These are phyloP conservation scores for Trametes maxima DNA, from an alignment of 768 basidiomycete genomes.

Conservation along the genomic window DNA sequence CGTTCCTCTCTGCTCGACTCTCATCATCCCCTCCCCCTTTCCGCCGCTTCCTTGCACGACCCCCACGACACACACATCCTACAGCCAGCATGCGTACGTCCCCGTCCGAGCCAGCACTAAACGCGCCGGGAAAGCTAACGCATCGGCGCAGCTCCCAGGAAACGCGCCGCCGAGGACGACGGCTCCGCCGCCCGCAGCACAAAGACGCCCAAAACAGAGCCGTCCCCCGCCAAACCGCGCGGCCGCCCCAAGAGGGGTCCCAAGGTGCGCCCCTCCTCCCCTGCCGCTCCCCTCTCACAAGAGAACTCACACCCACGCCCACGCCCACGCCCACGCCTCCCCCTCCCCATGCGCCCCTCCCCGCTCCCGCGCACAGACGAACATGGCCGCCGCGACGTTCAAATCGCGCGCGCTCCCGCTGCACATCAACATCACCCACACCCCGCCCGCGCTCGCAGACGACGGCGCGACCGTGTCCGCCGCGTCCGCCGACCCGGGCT, in stretches of 20 bases:
- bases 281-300: neutral
- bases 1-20: neutral
- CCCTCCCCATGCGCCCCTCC: neutral
- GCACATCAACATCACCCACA: conserved; percentile 68
- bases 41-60: neutral
- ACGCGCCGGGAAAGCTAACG: neutral
- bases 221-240: conserved; percentile 34
- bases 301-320: neutral
- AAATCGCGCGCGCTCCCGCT: conserved; percentile 69
- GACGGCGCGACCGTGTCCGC: conserved; percentile 38
- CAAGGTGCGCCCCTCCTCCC: conserved; percentile 43
- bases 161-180: conserved; percentile 32
- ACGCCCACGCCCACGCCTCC: neutral
- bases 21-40: conserved; percentile 3
- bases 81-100: conserved; percentile 16
- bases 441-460: conserved; percentile 48
- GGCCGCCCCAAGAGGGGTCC: conserved; percentile 44
- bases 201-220: conserved; percentile 43
- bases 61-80: neutral
- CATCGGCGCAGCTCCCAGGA: conserved; percentile 17
- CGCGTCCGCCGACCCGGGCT: conserved; percentile 55
- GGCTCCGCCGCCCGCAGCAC: conserved; percentile 39
- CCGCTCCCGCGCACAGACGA: conserved; percentile 37
- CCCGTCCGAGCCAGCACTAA: neutral
- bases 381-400: conserved; percentile 54